Conservation (phyloP, 345 rosid genomes). For the Acer yangbiense region DNA sequence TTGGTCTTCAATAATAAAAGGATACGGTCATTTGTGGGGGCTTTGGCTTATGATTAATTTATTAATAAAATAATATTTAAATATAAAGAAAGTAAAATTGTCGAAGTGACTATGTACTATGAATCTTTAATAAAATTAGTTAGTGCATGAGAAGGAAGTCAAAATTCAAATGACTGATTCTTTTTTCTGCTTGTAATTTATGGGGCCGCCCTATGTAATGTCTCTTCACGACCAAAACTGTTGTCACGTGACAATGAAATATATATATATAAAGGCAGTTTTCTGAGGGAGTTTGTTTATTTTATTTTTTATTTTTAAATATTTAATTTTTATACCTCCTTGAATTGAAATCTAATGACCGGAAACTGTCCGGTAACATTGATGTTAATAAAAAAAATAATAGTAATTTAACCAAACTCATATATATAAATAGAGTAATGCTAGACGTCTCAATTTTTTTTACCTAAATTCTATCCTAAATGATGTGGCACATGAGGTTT, state of each 20-base stretch:
- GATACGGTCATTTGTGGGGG: constrained; percentile 21
- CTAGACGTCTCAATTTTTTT: too few relatives aligned
- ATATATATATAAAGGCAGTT: too few relatives aligned
- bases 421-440: too few relatives aligned
- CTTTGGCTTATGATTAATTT: constrained; percentile 6
- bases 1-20: background rate
- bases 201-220: background rate
- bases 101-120: constrained; percentile 28
- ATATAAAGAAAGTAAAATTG: background rate
- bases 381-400: too few relatives aligned
- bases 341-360: too few relatives aligned
- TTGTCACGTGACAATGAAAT: background rate
- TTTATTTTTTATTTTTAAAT: too few relatives aligned
- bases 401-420: too few relatives aligned
- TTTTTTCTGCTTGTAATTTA: background rate
- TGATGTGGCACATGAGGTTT: too few relatives aligned
- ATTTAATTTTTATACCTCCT: too few relatives aligned
- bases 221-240: background rate
- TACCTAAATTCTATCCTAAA: too few relatives aligned
- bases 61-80: background rate
- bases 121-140: constrained; percentile 23
- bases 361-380: too few relatives aligned
- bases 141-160: background rate
- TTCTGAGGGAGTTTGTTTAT: too few relatives aligned
- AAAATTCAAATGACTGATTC: background rate